phyloP scores from a whole-genome alignment of 1,139 yeast genomes.

The Scheffersomyces segobiensis region DNA sequence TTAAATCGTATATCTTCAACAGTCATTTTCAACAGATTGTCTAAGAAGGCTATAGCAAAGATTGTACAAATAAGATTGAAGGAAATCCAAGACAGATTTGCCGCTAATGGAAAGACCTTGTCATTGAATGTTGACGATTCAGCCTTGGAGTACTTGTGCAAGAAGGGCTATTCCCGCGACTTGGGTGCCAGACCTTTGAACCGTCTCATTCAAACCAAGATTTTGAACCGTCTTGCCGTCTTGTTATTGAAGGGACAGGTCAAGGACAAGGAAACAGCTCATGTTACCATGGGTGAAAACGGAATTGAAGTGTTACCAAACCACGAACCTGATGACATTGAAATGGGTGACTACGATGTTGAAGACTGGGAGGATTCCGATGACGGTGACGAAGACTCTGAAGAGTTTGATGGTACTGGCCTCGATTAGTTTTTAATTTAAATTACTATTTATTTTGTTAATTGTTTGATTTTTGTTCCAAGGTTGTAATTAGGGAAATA shows the following conservation, averaged over 20 bases:
- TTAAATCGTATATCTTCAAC: constrained; percentile 92
- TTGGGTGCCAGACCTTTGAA: constrained; percentile 98
- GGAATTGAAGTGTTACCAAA: constrained; percentile 84
- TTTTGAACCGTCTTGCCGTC: constrained; percentile 87
- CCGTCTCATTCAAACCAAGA: constrained; percentile 85
- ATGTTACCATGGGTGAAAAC: constrained; percentile 56
- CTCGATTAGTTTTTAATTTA: constrained; percentile 1
- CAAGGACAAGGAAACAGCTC: constrained; percentile 81
- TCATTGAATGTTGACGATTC: constrained; percentile 66
- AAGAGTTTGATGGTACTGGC: constrained; percentile 24
- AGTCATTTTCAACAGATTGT: constrained; percentile 87
- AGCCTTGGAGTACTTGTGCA: constrained; percentile 79
- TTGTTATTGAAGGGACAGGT: constrained; percentile 84
- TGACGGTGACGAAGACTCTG: constrained; percentile 45
- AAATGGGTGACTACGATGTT: constrained; percentile 54
- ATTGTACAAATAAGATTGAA: constrained; percentile 81
- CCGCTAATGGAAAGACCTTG: constrained; percentile 75
- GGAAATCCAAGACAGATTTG: constrained; percentile 86
- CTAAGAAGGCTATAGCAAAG: constrained; percentile 88
- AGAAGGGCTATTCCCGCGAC: constrained; percentile 87
- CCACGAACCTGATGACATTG: constrained; percentile 67
- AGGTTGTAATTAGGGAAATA: neutral
- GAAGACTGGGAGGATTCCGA: constrained; percentile 57
- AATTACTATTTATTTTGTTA: neutral
- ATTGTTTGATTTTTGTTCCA: neutral